phyloP scores from a whole-genome alignment of 2,329 filamentous ascomycete species.

The Trichoderma sp. region DNA sequence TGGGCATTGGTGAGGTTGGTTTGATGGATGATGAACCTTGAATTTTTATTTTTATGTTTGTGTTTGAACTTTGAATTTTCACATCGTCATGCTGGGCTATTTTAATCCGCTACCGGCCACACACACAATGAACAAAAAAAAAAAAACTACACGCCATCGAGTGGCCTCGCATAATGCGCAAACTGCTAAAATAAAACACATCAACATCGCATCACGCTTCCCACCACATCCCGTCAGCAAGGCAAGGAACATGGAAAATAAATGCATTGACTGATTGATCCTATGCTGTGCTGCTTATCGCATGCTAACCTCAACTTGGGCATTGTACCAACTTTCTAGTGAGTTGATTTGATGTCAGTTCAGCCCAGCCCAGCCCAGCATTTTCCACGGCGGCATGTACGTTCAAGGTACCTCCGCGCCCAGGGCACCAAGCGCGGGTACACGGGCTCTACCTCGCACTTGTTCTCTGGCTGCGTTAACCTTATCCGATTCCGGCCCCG shows the following conservation, averaged over 20 bases:
- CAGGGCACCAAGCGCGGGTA: background rate
- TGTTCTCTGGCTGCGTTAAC: background rate
- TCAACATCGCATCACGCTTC: background rate
- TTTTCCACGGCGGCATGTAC: background rate
- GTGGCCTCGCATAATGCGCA: background rate
- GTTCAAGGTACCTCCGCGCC: background rate
- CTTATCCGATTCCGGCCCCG: slow-evolving; percentile 14
- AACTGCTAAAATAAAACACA: background rate
- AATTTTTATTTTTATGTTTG: background rate
- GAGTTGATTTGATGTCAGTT: background rate
- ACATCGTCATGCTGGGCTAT: background rate
- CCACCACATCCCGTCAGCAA: background rate
- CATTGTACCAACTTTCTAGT: background rate
- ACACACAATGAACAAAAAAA: background rate
- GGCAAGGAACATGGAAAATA: background rate
- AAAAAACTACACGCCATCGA: background rate
- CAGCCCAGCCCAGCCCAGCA: background rate
- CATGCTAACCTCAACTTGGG: background rate
- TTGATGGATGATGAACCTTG: background rate
- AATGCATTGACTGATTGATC: background rate
- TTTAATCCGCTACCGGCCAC: background rate
- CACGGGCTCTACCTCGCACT: background rate
- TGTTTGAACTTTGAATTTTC: background rate
- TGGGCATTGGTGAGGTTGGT: background rate
- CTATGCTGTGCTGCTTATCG: background rate